A percentile compares a stretch with the other conserved stretches of the same genome.
phyloP scores from a whole-genome alignment of 2,329 filamentous ascomycete genomes.

The Fonsecaea pugnacius region DNA sequence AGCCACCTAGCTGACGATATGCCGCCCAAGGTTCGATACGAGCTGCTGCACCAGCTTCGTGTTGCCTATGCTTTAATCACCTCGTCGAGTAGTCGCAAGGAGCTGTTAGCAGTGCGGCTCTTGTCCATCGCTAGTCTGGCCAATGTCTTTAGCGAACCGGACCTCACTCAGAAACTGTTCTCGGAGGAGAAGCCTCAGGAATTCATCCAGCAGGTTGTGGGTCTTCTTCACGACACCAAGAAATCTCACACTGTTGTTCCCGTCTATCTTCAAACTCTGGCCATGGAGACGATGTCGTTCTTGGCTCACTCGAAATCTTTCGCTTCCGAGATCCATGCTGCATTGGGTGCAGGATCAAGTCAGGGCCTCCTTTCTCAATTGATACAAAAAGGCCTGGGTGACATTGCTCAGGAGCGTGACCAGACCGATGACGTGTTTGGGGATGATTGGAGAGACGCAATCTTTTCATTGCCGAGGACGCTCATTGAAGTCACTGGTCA shows the following conservation, averaged over 20 bases:
- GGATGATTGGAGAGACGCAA: slow-evolving; percentile 86
- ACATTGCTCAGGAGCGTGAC: slow-evolving; percentile 69
- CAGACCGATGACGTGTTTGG: slow-evolving; percentile 65
- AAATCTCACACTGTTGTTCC: slow-evolving; percentile 71
- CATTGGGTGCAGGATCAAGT: slow-evolving; percentile 94
- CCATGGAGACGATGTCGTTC: slow-evolving; percentile 81
- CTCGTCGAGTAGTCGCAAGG: slow-evolving; percentile 69
- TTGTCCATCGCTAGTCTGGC: slow-evolving; percentile 88
- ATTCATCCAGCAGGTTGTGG: slow-evolving; percentile 87
- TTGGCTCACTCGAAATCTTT: slow-evolving; percentile 78
- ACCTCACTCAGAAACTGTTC: slow-evolving; percentile 84
- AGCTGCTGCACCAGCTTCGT: slow-evolving; percentile 80
- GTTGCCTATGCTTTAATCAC: slow-evolving; percentile 77
- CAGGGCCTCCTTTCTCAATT: slow-evolving; percentile 94
- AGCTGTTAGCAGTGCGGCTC: slow-evolving; percentile 78
- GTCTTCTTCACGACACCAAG: slow-evolving; percentile 82
- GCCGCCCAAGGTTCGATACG: slow-evolving; percentile 75
- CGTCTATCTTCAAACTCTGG: slow-evolving; percentile 77
- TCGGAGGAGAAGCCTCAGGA: slow-evolving; percentile 87
- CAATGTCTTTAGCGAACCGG: slow-evolving; percentile 80
- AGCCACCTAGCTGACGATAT: slow-evolving; percentile 61
- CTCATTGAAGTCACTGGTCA: slow-evolving; percentile 50
- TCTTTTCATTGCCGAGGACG: slow-evolving; percentile 85
- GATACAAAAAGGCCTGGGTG: slow-evolving; percentile 84
- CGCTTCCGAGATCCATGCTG: slow-evolving; percentile 79